These are phyloP conservation scores for Phytopythium litorale DNA, from an alignment of 352 stramenopile species.

Conservation along the genomic window DNA sequence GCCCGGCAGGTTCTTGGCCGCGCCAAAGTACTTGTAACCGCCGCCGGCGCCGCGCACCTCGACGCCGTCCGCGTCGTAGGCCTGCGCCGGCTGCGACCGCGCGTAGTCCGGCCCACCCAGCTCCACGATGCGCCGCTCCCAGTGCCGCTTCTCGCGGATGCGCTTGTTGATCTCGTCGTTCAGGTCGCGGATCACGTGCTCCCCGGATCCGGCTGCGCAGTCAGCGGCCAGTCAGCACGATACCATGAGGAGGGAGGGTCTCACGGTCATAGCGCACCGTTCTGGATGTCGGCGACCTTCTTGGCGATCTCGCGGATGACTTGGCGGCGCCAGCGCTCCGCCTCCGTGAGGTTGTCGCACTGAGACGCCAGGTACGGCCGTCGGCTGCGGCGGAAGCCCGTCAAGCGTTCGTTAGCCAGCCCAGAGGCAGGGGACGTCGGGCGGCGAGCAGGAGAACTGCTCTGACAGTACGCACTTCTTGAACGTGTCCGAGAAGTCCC, in stretches of 20 bases:
- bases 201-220: conserved; percentile 79
- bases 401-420: not conserved
- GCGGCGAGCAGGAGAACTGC: not conserved
- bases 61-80: conserved; percentile 69
- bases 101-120: conserved; percentile 90
- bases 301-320: conserved; percentile 95
- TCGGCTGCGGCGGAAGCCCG: conserved; percentile 25
- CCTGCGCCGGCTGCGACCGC: conserved; percentile 63
- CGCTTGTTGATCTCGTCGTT: conserved; percentile 99
- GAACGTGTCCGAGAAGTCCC: conserved; percentile 87
- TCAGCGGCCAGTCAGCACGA: not conserved
- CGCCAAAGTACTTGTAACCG: conserved; percentile 97
- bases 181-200: conserved; percentile 96
- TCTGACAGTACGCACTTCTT: conserved; percentile 45
- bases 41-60: conserved; percentile 57
- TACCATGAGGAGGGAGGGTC: not conserved
- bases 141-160: conserved; percentile 91
- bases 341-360: conserved; percentile 92
- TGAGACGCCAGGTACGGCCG: conserved; percentile 93
- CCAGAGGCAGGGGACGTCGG: not conserved
- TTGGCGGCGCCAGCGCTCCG: conserved; percentile 91
- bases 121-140: conserved; percentile 85
- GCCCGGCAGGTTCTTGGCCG: conserved; percentile 94
- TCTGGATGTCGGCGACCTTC: conserved; percentile 96
- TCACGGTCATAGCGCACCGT: conserved; percentile 48